A percentile compares a stretch with the other conserved stretches of the same genome.
Evolutionary conservation across 1,139 yeast genomes (phyloP).

Genomic region (Kodamaea arcana): DNA sequence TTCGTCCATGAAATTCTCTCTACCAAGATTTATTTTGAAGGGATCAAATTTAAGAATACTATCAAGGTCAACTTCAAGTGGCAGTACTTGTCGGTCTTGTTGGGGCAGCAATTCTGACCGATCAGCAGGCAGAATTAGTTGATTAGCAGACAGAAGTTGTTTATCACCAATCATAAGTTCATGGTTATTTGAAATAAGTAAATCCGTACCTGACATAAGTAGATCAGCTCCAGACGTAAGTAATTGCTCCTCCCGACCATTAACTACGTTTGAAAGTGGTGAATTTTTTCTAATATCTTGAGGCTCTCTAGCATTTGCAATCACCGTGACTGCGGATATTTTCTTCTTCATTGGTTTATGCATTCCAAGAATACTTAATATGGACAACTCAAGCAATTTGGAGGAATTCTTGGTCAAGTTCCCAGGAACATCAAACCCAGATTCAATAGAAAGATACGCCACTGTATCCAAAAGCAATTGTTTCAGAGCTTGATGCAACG

Average conservation of each 20-base stretch:
- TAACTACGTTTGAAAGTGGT: not conserved
- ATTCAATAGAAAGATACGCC: constrained; percentile 46
- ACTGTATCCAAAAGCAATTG: constrained; percentile 48
- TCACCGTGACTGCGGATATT: not conserved
- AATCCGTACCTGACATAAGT: not conserved
- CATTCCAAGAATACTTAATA: constrained; percentile 48
- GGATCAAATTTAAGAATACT: constrained; percentile 39
- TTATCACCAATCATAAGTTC: not conserved
- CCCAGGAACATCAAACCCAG: constrained; percentile 54
- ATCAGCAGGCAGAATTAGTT: constrained; percentile 1
- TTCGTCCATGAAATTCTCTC: constrained; percentile 43
- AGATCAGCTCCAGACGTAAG: not conserved
- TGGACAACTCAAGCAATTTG: constrained; percentile 52
- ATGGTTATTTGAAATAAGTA: not conserved
- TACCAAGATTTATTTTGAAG: constrained; percentile 31
- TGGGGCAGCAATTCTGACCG: not conserved
- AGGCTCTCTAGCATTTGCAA: not conserved
- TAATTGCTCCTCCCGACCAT: constrained; percentile 1
- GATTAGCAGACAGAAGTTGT: not conserved
- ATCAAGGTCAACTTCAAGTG: constrained; percentile 15
- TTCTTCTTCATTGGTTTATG: constrained; percentile 15
- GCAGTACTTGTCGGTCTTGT: not conserved
- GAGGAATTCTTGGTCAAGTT: constrained; percentile 54
- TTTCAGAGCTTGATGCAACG: constrained; percentile 67
- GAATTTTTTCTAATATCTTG: not conserved